Evolutionary conservation across 352 stramenopile genomes (phyloP).

Genomic region (Blastocystis hominis): DNA sequence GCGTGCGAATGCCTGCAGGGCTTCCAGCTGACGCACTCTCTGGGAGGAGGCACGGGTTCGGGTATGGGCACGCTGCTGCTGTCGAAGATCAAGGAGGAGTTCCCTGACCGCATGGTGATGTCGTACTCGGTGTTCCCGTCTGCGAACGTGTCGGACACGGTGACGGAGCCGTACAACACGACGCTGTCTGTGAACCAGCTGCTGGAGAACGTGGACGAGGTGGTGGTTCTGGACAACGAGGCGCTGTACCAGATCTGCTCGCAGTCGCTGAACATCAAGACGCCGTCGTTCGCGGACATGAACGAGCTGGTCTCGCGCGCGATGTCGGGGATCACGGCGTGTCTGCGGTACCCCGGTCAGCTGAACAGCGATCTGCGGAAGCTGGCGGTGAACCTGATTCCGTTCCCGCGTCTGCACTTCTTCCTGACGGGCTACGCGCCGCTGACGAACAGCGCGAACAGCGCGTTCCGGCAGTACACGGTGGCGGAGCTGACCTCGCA

Average conservation of each 20-base stretch:
- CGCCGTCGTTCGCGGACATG: conserved; percentile 93
- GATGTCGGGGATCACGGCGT: conserved; percentile 96
- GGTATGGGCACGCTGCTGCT: conserved; percentile 97
- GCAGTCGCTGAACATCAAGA: too few relatives aligned
- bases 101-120: conserved; percentile 95
- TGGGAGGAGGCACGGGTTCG: conserved; percentile 92
- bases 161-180: conserved; percentile 99
- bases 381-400: too few relatives aligned
- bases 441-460: conserved; percentile 83
- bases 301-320: conserved; percentile 96
- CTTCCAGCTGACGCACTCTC: conserved; percentile 98
- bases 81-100: conserved; percentile 95
- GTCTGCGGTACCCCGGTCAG: conserved; percentile 91
- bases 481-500: conserved; percentile 95
- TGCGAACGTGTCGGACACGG: conserved; percentile 88
- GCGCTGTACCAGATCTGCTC: conserved; percentile 99
- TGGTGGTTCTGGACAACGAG: too few relatives aligned
- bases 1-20: conserved; percentile 93
- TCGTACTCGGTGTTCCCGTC: conserved; percentile 97
- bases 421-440: conserved; percentile 98
- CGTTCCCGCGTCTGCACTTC: conserved; percentile 97
- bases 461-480: conserved; percentile 91
- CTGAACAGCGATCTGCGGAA: conserved; percentile 94
- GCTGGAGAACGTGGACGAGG: conserved; percentile 98
- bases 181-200: conserved; percentile 97